Conservation (phyloP, 176 grass and related monocot genomes). For the Tillandsia fasciculata region DNA sequence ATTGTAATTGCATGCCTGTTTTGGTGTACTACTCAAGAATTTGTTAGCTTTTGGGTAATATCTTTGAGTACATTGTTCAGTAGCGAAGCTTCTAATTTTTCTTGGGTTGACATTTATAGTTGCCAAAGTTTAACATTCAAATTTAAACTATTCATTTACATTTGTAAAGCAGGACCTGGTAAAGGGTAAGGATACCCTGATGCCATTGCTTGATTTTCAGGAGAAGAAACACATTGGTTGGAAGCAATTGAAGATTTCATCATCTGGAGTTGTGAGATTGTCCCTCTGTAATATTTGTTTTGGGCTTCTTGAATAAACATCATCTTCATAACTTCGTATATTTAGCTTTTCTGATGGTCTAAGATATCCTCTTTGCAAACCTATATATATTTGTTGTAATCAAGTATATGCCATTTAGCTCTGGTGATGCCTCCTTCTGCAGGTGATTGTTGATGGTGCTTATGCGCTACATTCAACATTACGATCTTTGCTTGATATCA, state of each 20-base stretch:
- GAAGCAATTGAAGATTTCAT: constrained; percentile 68
- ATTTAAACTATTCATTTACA: constrained; percentile 14
- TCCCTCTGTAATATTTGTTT: not conserved
- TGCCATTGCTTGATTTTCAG: constrained; percentile 89
- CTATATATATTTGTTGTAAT: not conserved
- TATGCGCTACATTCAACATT: constrained; percentile 94
- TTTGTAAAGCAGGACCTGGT: constrained; percentile 72
- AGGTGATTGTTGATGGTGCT: constrained; percentile 97
- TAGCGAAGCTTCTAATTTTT: not conserved
- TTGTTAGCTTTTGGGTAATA: too few relatives aligned
- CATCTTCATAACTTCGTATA: not conserved
- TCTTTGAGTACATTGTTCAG: too few relatives aligned
- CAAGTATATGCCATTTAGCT: not conserved
- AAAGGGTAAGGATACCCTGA: constrained; percentile 66
- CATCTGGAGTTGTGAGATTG: constrained; percentile 69
- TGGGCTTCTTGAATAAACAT: not conserved
- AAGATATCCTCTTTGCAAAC: too few relatives aligned
- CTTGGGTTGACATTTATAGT: not conserved
- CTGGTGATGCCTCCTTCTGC: constrained; percentile 15
- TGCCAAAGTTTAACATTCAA: not conserved
- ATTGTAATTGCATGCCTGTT: too few relatives aligned
- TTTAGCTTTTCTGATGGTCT: too few relatives aligned
- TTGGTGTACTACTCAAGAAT: too few relatives aligned
- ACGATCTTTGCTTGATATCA: constrained; percentile 87
- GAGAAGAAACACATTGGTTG: constrained; percentile 66